Base-by-base conservation (phyloP, 495 filamentous ascomycete genomes). In the Penicillium goetzii region DNA sequence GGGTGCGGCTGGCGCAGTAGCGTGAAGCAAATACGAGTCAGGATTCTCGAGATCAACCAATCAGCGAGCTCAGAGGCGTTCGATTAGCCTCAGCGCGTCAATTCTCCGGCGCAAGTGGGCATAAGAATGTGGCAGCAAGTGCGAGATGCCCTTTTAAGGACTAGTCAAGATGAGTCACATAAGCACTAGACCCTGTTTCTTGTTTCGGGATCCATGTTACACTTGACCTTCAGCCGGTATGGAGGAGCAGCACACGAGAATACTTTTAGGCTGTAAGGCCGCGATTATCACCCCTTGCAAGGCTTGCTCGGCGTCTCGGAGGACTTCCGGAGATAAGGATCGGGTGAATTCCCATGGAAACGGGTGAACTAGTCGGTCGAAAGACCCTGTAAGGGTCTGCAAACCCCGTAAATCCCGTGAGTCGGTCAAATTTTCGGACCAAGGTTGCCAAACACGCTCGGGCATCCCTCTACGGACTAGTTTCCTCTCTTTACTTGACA, bases 1-100 rank as follows among this genome's bases (percentile, higher is more conserved):
- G 12, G 32, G n/a, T 53, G 21, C 51, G 51, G 51, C 28, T 53
- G 51, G 51, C 32, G 51, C 51, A 53, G 51, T 53, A 53, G 51
- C 51, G 51, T 53, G 51, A 53, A 53, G 51, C 26, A 33, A 33
- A 53, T 53, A 53, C 51, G 51, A 53, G 51, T 25, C 28, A 17
- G 28, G 25, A 30, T n/a, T 30, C 11, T 25, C 19, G 19, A 38
- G 34, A 33, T 40, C 10, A 21, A 28, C 54, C 54, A 56, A 56
- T 56, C 54, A 56, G 32, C 11, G 14, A 6, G 14, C 33, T 40
- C 12, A 14, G 21, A 15, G 15, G 21, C 2, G 21, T 56, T 23
- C 34, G 53, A 56, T n/a, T 56, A 26, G 34, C 36, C 53, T 38
- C 50, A 33, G 51, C 15, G 51, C 51, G 23, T 19, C 9, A 9